Conservation (phyloP, 805 yeast species). For the Starmerella floris region DNA sequence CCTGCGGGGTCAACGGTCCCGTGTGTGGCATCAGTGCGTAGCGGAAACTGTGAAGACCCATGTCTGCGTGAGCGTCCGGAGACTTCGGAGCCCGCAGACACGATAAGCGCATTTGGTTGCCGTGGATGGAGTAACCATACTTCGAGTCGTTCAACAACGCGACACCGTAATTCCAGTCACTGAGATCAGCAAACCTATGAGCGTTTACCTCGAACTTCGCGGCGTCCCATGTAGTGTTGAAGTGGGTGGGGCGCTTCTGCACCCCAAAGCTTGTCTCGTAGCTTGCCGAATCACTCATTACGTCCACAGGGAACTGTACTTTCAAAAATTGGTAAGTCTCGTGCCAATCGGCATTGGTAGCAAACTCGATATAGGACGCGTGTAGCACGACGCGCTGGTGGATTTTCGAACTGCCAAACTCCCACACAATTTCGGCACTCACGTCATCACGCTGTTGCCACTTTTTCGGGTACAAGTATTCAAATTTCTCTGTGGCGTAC, state of each 20-base stretch:
- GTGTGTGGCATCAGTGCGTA: constrained; percentile 77
- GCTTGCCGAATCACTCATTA: constrained; percentile 60
- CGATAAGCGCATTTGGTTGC: constrained; percentile 79
- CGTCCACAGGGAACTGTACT: constrained; percentile 86
- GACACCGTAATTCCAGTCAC: constrained; percentile 79
- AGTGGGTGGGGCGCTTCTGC: constrained; percentile 86
- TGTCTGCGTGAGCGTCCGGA: constrained; percentile 90
- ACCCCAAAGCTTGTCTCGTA: constrained; percentile 92
- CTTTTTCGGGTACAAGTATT: constrained; percentile 30
- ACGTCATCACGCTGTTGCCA: constrained; percentile 11
- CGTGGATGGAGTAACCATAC: constrained; percentile 87
- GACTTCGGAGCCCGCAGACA: constrained; percentile 82
- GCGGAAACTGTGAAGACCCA: constrained; percentile 72
- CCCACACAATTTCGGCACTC: constrained; percentile 10
- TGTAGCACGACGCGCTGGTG: constrained; percentile 29
- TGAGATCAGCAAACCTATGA: constrained; percentile 85
- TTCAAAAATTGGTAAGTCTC: constrained; percentile 79
- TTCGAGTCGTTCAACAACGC: constrained; percentile 70
- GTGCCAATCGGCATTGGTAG: constrained; percentile 63
- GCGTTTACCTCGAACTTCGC: constrained; percentile 94
- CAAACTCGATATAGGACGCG: constrained; percentile 29
- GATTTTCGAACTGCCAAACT: constrained; percentile 13
- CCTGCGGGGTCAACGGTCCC: constrained; percentile 49
- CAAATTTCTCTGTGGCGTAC: constrained; percentile 63
- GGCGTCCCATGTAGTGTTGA: constrained; percentile 88